A percentile compares a stretch with the other conserved stretches of the same genome.
These are phyloP conservation scores for Flaveria bidentis DNA, from an alignment of 129 eudicot species.

Conservation along the genomic window DNA sequence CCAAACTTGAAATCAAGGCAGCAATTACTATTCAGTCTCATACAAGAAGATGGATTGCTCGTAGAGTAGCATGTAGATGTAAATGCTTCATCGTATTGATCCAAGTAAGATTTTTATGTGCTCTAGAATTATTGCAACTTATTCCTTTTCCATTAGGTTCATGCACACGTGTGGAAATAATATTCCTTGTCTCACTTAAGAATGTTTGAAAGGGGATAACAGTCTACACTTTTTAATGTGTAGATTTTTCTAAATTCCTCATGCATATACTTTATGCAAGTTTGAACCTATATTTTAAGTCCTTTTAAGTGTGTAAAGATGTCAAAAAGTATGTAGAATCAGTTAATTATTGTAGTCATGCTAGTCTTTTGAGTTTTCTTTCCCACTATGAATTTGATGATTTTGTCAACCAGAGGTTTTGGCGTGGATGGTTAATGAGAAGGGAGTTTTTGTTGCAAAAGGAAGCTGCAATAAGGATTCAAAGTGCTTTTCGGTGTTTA, in stretches of 20 bases:
- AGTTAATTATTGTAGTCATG: background rate
- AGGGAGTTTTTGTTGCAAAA: conserved; percentile 46
- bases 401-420: conserved; percentile 47
- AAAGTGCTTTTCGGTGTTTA: conserved; percentile 44
- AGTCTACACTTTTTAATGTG: background rate
- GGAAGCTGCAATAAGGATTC: conserved; percentile 58
- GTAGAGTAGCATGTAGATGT: conserved; percentile 39
- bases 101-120: conserved; percentile 56
- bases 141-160: background rate
- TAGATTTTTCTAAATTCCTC: background rate
- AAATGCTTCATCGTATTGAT: conserved; percentile 36
- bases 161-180: conserved; percentile 12
- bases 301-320: background rate
- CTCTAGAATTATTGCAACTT: background rate
- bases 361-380: background rate
- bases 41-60: conserved; percentile 73
- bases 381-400: conserved; percentile 11
- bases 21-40: conserved; percentile 63
- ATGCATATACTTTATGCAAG: background rate
- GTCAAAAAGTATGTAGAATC: background rate
- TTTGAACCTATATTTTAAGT: background rate
- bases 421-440: conserved; percentile 70
- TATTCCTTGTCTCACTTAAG: background rate
- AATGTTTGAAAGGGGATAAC: background rate
- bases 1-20: conserved; percentile 41